Evolutionary conservation across 2,329 filamentous ascomycete species (phyloP).

Genomic region (Aureobasidium subglaciale): DNA sequence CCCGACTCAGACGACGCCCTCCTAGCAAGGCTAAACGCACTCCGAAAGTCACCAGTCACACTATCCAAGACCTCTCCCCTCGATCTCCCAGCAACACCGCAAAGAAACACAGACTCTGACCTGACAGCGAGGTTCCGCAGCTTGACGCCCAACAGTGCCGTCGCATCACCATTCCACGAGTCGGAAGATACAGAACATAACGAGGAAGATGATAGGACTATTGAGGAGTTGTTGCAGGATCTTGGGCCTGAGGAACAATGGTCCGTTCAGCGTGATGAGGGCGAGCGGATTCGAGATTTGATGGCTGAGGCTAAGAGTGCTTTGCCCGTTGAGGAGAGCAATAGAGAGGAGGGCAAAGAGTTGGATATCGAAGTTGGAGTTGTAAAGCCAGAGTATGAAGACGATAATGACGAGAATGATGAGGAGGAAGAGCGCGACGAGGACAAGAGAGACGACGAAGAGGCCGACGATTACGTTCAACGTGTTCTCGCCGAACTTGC

Average conservation of each 20-base stretch:
- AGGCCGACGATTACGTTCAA: slow-evolving; percentile 41
- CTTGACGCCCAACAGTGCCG: slow-evolving; percentile 15
- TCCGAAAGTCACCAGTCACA: slow-evolving; percentile 38
- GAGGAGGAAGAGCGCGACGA: slow-evolving; percentile 18
- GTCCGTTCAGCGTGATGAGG: slow-evolving; percentile 34
- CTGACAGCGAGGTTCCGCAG: slow-evolving; percentile 29
- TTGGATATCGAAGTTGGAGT: slow-evolving; percentile 14
- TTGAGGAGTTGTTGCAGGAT: slow-evolving; percentile 42
- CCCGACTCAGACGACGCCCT: slow-evolving; percentile 33
- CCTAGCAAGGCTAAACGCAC: slow-evolving; percentile 42
- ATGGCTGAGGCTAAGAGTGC: slow-evolving; percentile 36
- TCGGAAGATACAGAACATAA: slow-evolving; percentile 26
- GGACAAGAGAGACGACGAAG: slow-evolving; percentile 30
- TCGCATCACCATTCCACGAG: slow-evolving; percentile 18
- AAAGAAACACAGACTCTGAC: slow-evolving; percentile 24
- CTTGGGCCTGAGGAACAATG: slow-evolving; percentile 34
- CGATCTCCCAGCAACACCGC: slow-evolving; percentile 18
- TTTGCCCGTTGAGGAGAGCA: slow-evolving; percentile 26
- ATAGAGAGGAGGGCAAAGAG: slow-evolving; percentile 23
- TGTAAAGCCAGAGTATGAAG: not conserved
- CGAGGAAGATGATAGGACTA: slow-evolving; percentile 36
- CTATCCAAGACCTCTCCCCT: slow-evolving; percentile 20
- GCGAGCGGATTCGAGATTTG: slow-evolving; percentile 34
- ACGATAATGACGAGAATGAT: not conserved
- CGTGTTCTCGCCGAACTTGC: slow-evolving; percentile 41